phyloP scores from a whole-genome alignment of 768 basidiomycete species.

The Leccinum subtestaceum region DNA sequence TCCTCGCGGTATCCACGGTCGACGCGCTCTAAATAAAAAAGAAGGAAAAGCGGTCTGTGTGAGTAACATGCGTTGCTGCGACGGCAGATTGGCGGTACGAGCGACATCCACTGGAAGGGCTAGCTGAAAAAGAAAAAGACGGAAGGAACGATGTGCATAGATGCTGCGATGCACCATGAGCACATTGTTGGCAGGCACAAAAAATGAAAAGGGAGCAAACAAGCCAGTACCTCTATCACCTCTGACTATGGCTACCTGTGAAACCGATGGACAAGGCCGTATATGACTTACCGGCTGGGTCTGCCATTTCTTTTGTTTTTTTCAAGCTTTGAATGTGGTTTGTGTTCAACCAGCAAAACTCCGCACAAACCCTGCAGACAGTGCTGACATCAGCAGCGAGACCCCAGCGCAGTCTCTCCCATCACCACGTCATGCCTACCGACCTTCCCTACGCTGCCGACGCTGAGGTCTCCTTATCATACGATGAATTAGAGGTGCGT shows the following conservation, averaged over 20 bases:
- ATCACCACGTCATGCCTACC: constrained; percentile 51
- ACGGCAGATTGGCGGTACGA: constrained; percentile 42
- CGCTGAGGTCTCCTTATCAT: constrained; percentile 83
- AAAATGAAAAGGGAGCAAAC: constrained; percentile 31
- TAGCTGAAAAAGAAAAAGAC: constrained; percentile 49
- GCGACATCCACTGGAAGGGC: constrained; percentile 46
- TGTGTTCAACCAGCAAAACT: constrained; percentile 22
- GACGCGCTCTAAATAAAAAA: constrained; percentile 44
- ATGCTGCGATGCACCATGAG: constrained; percentile 58
- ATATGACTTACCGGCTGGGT: constrained; percentile 54
- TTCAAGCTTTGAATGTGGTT: constrained; percentile 24
- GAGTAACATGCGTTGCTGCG: constrained; percentile 47
- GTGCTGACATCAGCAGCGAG: constrained; percentile 28
- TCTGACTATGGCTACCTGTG: constrained; percentile 25
- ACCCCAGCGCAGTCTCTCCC: constrained; percentile 22
- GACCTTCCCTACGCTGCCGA: constrained; percentile 96
- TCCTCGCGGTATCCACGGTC: constrained; percentile 61
- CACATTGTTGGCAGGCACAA: constrained; percentile 48
- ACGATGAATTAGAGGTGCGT: constrained; percentile 83
- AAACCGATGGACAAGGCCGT: constrained; percentile 20
- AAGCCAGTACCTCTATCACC: constrained; percentile 23
- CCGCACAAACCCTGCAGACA: constrained; percentile 1
- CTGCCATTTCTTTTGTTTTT: constrained; percentile 38
- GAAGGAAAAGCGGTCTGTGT: constrained; percentile 45
- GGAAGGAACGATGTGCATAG: constrained; percentile 44